phyloP scores from a whole-genome alignment of 176 grass and related monocot species.

The Phyllostachys edulis region DNA sequence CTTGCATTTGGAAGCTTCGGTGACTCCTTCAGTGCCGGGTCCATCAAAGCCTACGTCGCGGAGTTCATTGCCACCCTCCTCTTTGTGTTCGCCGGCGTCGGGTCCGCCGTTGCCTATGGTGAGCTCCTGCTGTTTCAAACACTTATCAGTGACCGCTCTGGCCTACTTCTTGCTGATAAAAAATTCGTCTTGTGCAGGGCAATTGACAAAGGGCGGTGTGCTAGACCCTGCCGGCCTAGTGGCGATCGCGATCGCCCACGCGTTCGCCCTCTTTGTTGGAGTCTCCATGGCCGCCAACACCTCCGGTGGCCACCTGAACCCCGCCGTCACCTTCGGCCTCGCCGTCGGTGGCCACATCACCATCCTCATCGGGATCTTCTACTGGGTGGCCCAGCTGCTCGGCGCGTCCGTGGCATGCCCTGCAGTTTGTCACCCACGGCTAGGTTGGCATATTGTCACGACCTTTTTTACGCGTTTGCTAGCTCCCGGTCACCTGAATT shows the following conservation, averaged over 20 bases:
- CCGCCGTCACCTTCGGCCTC: slow-evolving; percentile 82
- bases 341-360: slow-evolving; percentile 84
- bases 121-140: not conserved
- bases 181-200: slow-evolving; percentile 22
- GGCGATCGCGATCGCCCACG: slow-evolving; percentile 72
- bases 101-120: slow-evolving; percentile 84
- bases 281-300: slow-evolving; percentile 85
- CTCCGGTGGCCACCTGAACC: slow-evolving; percentile 93
- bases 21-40: slow-evolving; percentile 63
- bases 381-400: slow-evolving; percentile 83
- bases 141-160: not conserved
- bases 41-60: slow-evolving; percentile 54
- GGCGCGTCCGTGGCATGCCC: slow-evolving; percentile 72
- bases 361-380: slow-evolving; percentile 85
- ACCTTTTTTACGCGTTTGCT: no score
- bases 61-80: slow-evolving; percentile 54
- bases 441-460: slow-evolving; percentile 26
- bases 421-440: slow-evolving; percentile 76
- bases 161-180: not conserved
- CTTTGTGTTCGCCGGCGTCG: slow-evolving; percentile 87
- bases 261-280: slow-evolving; percentile 78
- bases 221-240: slow-evolving; percentile 79
- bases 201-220: slow-evolving; percentile 56
- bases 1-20: slow-evolving; percentile 68
- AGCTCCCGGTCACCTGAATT: no score